phyloP scores from a whole-genome alignment of 306 rosid species.

The Medicago lupulina region DNA sequence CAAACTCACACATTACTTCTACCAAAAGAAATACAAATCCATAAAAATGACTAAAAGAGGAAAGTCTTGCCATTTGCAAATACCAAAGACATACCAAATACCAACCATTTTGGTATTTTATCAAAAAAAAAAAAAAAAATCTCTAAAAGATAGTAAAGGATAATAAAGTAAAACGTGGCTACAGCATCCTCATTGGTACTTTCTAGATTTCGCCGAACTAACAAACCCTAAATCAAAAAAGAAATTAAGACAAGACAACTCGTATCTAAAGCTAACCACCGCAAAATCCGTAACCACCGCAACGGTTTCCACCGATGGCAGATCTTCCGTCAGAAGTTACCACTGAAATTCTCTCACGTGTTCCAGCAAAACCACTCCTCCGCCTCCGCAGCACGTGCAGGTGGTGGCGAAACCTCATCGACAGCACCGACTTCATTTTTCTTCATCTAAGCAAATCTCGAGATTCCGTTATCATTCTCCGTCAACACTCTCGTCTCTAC shows the following conservation, averaged over 20 bases:
- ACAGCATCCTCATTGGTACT: background rate
- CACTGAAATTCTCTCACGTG: conserved; percentile 53
- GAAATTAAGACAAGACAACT: background rate
- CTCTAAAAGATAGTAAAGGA: background rate
- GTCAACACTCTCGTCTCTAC: conserved; percentile 54
- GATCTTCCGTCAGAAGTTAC: conserved; percentile 72
- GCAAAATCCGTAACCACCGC: background rate
- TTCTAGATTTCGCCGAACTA: background rate
- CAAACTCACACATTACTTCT: too few species aligned
- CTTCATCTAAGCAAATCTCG: conserved; percentile 51
- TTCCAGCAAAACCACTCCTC: conserved; percentile 55
- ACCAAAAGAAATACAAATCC: too few species aligned
- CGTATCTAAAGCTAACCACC: background rate
- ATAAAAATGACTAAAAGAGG: too few species aligned
- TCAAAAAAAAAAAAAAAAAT: background rate
- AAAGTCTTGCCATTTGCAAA: too few species aligned
- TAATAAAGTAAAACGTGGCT: background rate
- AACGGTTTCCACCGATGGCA: conserved; percentile 44
- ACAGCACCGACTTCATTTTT: conserved; percentile 51
- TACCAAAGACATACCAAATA: too few species aligned
- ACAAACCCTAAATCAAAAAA: conserved; percentile 25
- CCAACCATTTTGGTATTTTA: background rate
- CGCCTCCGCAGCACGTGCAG: conserved; percentile 53
- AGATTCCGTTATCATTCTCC: conserved; percentile 51
- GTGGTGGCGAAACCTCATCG: conserved; percentile 63